Evolutionary conservation across 345 rosid species (phyloP).

Genomic region (Brassica nigra): DNA sequence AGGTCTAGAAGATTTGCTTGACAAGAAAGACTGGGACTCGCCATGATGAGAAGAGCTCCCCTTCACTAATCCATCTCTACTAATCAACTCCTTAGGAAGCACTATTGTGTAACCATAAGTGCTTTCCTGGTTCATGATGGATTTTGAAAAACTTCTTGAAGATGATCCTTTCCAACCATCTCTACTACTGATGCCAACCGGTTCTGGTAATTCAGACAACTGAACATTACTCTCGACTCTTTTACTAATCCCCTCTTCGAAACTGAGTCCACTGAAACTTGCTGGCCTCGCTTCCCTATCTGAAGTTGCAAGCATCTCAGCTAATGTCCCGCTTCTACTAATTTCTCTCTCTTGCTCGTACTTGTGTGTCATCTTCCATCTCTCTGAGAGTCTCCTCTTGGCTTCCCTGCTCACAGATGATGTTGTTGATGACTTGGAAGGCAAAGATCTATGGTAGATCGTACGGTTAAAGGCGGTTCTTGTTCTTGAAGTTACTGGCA

Average conservation of each 20-base stretch:
- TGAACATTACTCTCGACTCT: constrained; percentile 36
- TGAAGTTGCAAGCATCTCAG: constrained; percentile 90
- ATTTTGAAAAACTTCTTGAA: constrained; percentile 52
- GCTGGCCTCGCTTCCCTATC: constrained; percentile 54
- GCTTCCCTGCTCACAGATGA: constrained; percentile 89
- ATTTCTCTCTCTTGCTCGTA: constrained; percentile 55
- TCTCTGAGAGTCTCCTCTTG: constrained; percentile 86
- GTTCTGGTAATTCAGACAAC: constrained; percentile 49
- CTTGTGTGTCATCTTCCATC: constrained; percentile 86
- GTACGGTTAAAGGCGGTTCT: constrained; percentile 51
- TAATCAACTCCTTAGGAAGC: constrained; percentile 50
- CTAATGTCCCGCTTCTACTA: constrained; percentile 71
- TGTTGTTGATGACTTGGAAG: constrained; percentile 56
- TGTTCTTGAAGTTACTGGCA: constrained; percentile 48
- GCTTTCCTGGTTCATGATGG: constrained; percentile 53
- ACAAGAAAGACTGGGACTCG: constrained; percentile 42
- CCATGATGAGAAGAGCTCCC: constrained; percentile 46
- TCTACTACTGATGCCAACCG: constrained; percentile 91
- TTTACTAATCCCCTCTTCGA: constrained; percentile 41
- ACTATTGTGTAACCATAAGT: constrained; percentile 47
- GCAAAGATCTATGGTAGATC: constrained; percentile 44
- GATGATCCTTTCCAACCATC: constrained; percentile 90
- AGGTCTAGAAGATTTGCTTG: constrained; percentile 50
- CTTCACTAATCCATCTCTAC: constrained; percentile 49
- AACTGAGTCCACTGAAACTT: constrained; percentile 43